These are phyloP conservation scores for Solanum medicagineum DNA, from an alignment of 257 asterid species.

Conservation along the genomic window DNA sequence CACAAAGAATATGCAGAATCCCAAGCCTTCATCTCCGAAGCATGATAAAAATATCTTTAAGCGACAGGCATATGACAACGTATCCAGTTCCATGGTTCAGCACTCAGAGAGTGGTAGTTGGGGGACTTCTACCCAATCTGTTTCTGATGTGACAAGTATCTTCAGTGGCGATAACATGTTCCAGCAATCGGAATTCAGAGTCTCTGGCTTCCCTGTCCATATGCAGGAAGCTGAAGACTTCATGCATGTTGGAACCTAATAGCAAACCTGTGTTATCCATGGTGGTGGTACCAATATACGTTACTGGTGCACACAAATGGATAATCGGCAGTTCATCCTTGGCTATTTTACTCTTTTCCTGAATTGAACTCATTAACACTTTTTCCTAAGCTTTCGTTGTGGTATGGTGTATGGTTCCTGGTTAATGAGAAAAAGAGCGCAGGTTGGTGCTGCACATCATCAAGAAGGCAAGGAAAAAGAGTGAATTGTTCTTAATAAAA, in stretches of 20 bases:
- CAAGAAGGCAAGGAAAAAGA: not conserved
- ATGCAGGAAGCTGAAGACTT: not conserved
- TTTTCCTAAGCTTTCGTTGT: not conserved
- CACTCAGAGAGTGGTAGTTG: slow-evolving; percentile 34
- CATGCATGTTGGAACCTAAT: slow-evolving; percentile 17
- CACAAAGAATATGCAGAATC: too few relatives aligned
- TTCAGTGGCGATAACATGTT: slow-evolving; percentile 34
- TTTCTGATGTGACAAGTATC: slow-evolving; percentile 24
- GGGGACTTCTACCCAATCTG: slow-evolving; percentile 15
- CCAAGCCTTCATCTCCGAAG: slow-evolving; percentile 12
- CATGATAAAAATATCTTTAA: not conserved
- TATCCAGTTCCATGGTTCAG: slow-evolving; percentile 5
- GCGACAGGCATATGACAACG: not conserved
- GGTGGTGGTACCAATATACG: slow-evolving; percentile 13
- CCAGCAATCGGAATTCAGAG: slow-evolving; percentile 24
- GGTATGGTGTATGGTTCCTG: not conserved
- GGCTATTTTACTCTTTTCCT: slow-evolving; percentile 41
- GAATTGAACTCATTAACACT: not conserved
- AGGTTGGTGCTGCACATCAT: not conserved
- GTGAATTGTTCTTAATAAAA: not conserved
- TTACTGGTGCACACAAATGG: not conserved
- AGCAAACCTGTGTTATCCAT: slow-evolving; percentile 21
- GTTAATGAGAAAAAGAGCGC: not conserved
- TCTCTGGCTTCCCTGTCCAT: slow-evolving; percentile 9
- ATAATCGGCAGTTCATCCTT: slow-evolving; percentile 79